Base-by-base conservation (phyloP, 768 basidiomycete genomes). In the Tylopilus rubrobrunneus region DNA sequence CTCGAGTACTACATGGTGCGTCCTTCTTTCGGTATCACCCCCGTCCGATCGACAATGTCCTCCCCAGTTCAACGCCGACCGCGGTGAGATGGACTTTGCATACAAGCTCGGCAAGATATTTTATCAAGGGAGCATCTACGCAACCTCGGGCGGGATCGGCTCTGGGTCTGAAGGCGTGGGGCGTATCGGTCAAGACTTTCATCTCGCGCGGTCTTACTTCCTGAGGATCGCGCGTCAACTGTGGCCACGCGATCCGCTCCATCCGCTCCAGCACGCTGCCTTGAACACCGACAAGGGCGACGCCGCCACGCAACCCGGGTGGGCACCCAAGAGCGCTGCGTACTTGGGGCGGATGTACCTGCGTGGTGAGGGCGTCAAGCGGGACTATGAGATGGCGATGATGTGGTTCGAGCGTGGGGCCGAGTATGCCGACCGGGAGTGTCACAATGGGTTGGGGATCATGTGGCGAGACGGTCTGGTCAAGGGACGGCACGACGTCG, bases 401-500 rank as follows among this genome's bases (percentile, higher is more conserved):
- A 81, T 95, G 75, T 99, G 97, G 97, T 95, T 95, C 61, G 90
- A 93, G 61, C 79, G 97, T 49, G 96, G 91, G 1, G 82, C 78
- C 12, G 80, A 82, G 41, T 80, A 85, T 63, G 86, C 84, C 25
- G 96, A 99, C 62, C 81, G 86, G 53, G 96, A 98, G 69, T 88
- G 86, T 58, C 84, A 87, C 54, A 98, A 97, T 63, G 89, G 86
- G 0, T 74, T 99, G 34, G 97, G 95, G 0, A 87, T 98, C 62
- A 91, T 98, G 55, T 89, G 86, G 74, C 78, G 96, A 31, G 97
- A 98, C 64, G 97, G 92, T 0, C 73, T 98, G 19, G 71, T 87
- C 3, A 81, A 83, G 28, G 83, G 84, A 4, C 76, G 84, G 17
- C 82, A 81, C 59, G 90, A 97, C 64, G 45, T 76, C 27, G 80